These are phyloP conservation scores for Ampelocalamus luodianensis DNA, from an alignment of 176 grass and related monocot genomes.

Conservation along the genomic window DNA sequence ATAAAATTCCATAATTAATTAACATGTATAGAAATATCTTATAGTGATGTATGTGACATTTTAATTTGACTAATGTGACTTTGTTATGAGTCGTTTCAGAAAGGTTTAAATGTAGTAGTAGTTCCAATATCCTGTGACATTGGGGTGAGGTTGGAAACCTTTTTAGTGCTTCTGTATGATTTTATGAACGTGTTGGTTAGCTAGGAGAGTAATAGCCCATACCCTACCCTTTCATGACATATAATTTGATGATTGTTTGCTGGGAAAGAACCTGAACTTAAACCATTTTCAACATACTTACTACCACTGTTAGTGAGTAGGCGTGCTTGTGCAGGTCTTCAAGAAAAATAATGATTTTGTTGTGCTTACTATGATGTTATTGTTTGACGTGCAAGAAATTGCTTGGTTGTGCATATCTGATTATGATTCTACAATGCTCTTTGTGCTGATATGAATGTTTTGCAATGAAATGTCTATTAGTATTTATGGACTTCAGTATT, in stretches of 20 bases:
- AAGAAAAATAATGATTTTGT: constrained; percentile 5
- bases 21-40: constrained; percentile 14
- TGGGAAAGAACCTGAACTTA: not conserved
- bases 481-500: constrained; percentile 3
- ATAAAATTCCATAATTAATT: not conserved
- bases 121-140: constrained; percentile 11
- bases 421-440: constrained; percentile 20
- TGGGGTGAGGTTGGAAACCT: not conserved
- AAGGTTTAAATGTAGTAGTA: constrained; percentile 12
- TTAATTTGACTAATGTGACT: not conserved
- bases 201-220: not conserved
- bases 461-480: constrained; percentile 20
- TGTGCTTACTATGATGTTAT: constrained; percentile 12
- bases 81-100: not conserved
- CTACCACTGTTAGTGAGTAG: not conserved
- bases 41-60: not conserved
- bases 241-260: constrained; percentile 18
- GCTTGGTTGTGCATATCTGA: not conserved
- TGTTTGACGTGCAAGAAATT: not conserved
- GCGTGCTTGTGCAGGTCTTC: not conserved
- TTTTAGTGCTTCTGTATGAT: not conserved
- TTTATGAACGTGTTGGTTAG: not conserved
- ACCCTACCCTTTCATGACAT: not conserved
- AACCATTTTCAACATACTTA: not conserved
- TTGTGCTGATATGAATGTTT: constrained; percentile 6